Conservation (phyloP, 352 stramenopile species). For the Thalassiosira livingstoniorum region DNA sequence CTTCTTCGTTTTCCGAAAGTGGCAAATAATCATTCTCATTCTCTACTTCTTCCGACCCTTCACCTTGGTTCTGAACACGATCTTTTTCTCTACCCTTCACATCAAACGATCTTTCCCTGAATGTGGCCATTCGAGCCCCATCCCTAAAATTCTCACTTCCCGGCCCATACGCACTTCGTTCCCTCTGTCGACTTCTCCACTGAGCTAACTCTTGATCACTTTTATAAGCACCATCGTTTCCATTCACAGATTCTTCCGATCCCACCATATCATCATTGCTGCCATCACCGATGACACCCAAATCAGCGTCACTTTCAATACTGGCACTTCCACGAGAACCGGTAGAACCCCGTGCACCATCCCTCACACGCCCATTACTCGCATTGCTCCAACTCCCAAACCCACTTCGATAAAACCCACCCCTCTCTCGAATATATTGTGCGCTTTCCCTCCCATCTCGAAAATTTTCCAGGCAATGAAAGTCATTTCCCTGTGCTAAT, state of each 20-base stretch:
- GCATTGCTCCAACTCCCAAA: neutral
- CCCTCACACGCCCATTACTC: neutral
- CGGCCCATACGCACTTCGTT: neutral
- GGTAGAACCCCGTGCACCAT: neutral
- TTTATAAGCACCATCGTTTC: neutral
- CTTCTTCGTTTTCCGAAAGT: neutral
- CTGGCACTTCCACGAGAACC: neutral
- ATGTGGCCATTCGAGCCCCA: slow-evolving; percentile 49
- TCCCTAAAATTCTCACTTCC: slow-evolving; percentile 51
- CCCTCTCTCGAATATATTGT: slow-evolving; percentile 34
- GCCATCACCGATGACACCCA: neutral
- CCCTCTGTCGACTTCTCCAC: neutral
- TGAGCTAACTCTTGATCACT: neutral
- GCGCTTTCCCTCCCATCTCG: slow-evolving; percentile 48
- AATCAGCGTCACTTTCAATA: neutral
- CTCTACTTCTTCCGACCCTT: slow-evolving; percentile 7
- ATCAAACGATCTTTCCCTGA: slow-evolving; percentile 38
- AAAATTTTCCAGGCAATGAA: slow-evolving; percentile 45
- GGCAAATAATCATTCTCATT: neutral
- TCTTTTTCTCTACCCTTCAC: slow-evolving; percentile 5
- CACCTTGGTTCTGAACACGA: neutral
- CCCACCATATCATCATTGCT: neutral
- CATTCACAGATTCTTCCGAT: neutral
- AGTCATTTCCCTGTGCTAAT: neutral
- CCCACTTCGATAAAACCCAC: neutral